Evolutionary conservation across 768 basidiomycete genomes (phyloP).

Genomic region (Lyophyllum decastes): DNA sequence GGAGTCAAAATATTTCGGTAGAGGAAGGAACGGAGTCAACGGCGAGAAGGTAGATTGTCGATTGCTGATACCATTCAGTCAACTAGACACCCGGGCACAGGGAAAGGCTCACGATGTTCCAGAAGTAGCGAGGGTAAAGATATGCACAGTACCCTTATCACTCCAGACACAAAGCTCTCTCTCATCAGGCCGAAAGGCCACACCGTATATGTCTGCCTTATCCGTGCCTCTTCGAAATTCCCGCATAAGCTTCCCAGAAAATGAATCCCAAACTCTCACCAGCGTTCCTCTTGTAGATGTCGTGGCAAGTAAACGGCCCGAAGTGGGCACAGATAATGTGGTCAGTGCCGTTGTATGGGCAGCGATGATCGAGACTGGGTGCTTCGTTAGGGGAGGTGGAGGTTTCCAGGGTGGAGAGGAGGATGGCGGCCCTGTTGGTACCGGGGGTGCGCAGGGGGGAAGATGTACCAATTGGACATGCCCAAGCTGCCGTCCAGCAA

Average conservation of each 20-base stretch:
- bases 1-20: slow-evolving; percentile 92
- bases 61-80: slow-evolving; percentile 48
- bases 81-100: not conserved
- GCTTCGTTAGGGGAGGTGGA: slow-evolving; percentile 57
- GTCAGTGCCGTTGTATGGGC: slow-evolving; percentile 83
- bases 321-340: slow-evolving; percentile 74
- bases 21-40: slow-evolving; percentile 75
- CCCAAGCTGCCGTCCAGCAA: slow-evolving; percentile 83
- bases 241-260: slow-evolving; percentile 68
- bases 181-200: slow-evolving; percentile 86
- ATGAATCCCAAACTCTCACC: slow-evolving; percentile 83
- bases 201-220: slow-evolving; percentile 89
- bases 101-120: slow-evolving; percentile 57
- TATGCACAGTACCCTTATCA: slow-evolving; percentile 93
- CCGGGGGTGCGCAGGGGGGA: slow-evolving; percentile 71
- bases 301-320: slow-evolving; percentile 80
- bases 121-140: slow-evolving; percentile 74
- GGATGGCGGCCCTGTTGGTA: slow-evolving; percentile 56
- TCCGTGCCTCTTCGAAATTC: slow-evolving; percentile 88
- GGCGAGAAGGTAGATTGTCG: slow-evolving; percentile 84
- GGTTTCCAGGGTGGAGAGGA: slow-evolving; percentile 54
- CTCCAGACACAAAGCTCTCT: slow-evolving; percentile 89
- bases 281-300: slow-evolving; percentile 84
- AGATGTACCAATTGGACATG: slow-evolving; percentile 88
- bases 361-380: slow-evolving; percentile 77